Conservation (phyloP, 225 moss, liverwort and hornwort genomes). For the Anthoceros angustus region DNA sequence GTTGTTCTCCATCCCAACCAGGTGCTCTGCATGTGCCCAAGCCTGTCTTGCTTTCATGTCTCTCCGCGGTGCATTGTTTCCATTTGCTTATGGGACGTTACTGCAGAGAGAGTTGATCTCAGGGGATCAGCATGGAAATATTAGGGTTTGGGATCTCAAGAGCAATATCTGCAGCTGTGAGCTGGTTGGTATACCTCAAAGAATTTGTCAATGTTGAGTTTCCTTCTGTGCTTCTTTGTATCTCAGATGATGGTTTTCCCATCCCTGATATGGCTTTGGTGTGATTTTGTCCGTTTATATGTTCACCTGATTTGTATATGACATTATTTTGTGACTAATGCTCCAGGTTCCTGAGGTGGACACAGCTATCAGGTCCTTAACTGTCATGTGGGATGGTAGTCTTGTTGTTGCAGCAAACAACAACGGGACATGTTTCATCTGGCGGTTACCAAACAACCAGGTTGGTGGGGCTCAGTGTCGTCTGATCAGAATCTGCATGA, state of each 20-base stretch:
- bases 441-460: conserved; percentile 82
- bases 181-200: conserved; percentile 19
- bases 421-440: conserved; percentile 79
- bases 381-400: conserved; percentile 96
- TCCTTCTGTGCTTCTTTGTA: neutral
- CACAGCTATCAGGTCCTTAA: conserved; percentile 78
- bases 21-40: conserved; percentile 10
- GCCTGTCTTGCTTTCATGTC: no score
- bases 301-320: neutral
- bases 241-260: no score
- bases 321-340: neutral
- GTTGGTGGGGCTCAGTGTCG: conserved; percentile 8
- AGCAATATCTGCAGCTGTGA: conserved; percentile 96
- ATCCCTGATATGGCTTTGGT: neutral
- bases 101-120: conserved; percentile 76
- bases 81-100: neutral
- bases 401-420: conserved; percentile 94
- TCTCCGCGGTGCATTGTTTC: neutral
- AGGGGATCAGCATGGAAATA: conserved; percentile 95
- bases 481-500: no score
- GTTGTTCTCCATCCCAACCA: conserved; percentile 96
- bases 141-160: conserved; percentile 95
- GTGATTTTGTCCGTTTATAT: neutral
- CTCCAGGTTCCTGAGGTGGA: conserved; percentile 84
- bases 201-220: neutral